phyloP scores from a whole-genome alignment of 1,284 basidiomycete genomes.

The Volvariella volvacea region DNA sequence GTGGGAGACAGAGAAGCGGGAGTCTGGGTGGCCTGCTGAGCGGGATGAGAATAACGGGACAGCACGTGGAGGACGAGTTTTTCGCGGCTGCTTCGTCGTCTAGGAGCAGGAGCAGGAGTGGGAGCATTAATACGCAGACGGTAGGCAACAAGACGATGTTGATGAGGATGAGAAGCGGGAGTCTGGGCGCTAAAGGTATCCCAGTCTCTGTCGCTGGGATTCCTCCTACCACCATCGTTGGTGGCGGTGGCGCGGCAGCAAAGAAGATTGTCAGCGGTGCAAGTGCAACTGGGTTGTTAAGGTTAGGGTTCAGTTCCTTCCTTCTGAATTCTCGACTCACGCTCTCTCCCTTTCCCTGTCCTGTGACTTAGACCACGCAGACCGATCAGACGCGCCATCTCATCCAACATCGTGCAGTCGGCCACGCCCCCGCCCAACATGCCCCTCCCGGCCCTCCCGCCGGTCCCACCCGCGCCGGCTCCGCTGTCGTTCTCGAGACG shows the following conservation, averaged over 20 bases:
- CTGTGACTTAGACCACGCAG: background rate
- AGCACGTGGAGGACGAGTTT: background rate
- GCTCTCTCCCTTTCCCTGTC: background rate
- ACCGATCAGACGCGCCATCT: background rate
- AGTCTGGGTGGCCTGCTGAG: slow-evolving; percentile 24
- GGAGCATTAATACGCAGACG: slow-evolving; percentile 1
- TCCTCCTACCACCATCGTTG: no score
- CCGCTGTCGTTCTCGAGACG: background rate
- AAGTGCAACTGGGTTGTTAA: background rate
- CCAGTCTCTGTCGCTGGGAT: no score
- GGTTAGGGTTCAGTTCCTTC: no score
- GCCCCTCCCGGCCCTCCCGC: background rate
- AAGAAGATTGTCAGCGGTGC: background rate
- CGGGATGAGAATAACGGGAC: slow-evolving; percentile 5
- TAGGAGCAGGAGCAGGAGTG: background rate
- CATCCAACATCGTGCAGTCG: background rate
- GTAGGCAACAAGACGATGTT: slow-evolving; percentile 24
- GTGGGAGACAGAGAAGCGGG: slow-evolving; percentile 31
- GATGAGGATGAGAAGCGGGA: slow-evolving; percentile 43
- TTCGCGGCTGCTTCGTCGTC: no score
- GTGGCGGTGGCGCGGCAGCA: no score
- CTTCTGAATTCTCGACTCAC: no score
- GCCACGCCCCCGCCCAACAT: background rate
- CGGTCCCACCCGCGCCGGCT: background rate
- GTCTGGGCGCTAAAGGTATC: slow-evolving; percentile 19